Base-by-base conservation (phyloP, 23 red algal genomes). In the Gracilaria gracilis region DNA sequence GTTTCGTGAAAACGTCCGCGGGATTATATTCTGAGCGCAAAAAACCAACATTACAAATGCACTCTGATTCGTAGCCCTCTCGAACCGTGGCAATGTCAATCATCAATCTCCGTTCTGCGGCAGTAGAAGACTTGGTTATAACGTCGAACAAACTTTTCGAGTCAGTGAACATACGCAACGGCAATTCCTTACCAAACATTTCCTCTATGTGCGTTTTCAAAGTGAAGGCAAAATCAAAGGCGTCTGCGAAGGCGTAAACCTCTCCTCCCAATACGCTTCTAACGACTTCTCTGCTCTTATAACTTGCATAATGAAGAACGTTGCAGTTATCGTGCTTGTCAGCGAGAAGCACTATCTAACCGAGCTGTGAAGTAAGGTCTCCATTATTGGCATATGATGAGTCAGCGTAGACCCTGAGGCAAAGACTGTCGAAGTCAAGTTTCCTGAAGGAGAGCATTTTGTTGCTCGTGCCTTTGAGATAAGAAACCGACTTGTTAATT, bases 231-330 rank as follows among this genome's bases (percentile, higher is more conserved):
- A 32, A 12, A 7, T 23, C 23, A 80, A 80, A 80, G 7, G 47
- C 75, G 37, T 53, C 75, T 17, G 75, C 27, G 51, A 80, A 80
- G 15, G 51, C 75, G 42, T 58, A 80, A 28, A 80, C n/a, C 27
- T 80, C 42, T 80, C 39, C 38, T 19, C 75, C 75, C 23, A 80
- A 23, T 25, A 80, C 51, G 51, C 51, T 57, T 50, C 75, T 13
- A 8, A 80, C 42, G 4, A 80, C 27, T 14, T 13, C 3, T 80
- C 29, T 44, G 28, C 32, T 40, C 51, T 80, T 80, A 19, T 58
- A 34, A 11, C 37, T 15, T 38, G 15, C 4, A 53, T 53, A 80
- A 51, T 51, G 21, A 9, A 80, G 4, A 17, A 80, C 42, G 51
- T 80, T 80, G 40, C 39, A 53, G 9, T 58, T 80, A 15, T 80